Conservation (phyloP, 495 filamentous ascomycete genomes). For the Xylaria venustula region DNA sequence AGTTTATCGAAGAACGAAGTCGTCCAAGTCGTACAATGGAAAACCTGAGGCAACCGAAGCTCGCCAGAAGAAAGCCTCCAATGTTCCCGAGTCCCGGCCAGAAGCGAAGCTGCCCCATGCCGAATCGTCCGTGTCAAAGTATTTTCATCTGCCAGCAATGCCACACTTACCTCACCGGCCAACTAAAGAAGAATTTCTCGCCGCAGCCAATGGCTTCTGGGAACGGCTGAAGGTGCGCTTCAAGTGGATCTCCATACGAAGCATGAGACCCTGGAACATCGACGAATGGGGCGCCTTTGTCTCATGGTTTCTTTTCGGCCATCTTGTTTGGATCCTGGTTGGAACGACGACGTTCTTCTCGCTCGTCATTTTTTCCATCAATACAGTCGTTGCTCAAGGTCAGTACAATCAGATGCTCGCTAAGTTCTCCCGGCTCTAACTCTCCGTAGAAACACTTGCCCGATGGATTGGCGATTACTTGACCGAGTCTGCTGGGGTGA, state of each 20-base stretch:
- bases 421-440: constrained; percentile 7
- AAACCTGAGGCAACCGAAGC: constrained; percentile 11
- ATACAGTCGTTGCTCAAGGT: constrained; percentile 96
- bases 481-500: constrained; percentile 90
- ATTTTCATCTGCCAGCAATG: constrained; percentile 62
- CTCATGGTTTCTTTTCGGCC: constrained; percentile 91
- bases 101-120: constrained; percentile 21
- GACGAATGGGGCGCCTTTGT: constrained; percentile 95
- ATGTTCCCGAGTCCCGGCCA: constrained; percentile 13
- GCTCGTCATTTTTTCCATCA: constrained; percentile 80
- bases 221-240: constrained; percentile 87
- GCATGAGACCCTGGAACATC: constrained; percentile 89
- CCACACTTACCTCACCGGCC: constrained; percentile 77
- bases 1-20: constrained; percentile 39
- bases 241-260: constrained; percentile 96
- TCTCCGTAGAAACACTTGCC: constrained; percentile 75
- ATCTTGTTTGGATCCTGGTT: constrained; percentile 89
- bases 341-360: constrained; percentile 98
- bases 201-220: constrained; percentile 90
- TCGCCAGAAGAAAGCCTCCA: constrained; percentile 17
- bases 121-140: constrained; percentile 47
- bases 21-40: constrained; percentile 21
- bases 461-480: constrained; percentile 93
- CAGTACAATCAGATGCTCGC: constrained; percentile 20
- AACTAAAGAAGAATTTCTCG: constrained; percentile 89